Percentiles rank a stretch among this genome's conserved stretches.
Conservation (phyloP, 148 eudicot genomes). For the Fagopyrum esculentum region DNA sequence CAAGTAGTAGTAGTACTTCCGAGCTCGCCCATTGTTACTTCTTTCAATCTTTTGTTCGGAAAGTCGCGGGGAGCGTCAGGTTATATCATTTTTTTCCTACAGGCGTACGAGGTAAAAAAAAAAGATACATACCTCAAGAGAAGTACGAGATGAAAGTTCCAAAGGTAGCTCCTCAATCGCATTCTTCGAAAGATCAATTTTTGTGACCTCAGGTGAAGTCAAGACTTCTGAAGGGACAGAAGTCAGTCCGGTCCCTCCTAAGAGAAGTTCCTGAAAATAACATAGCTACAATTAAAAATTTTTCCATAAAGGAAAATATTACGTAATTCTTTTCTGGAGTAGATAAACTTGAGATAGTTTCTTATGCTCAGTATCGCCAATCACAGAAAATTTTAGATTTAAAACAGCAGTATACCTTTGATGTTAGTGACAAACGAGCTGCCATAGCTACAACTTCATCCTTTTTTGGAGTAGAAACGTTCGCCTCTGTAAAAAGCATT, state of each 20-base stretch:
- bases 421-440: conserved; percentile 64
- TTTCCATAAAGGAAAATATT: not conserved
- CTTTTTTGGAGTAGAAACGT: conserved; percentile 49
- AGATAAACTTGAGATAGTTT: not conserved
- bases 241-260: conserved; percentile 56
- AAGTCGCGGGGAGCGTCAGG: too few relatives aligned
- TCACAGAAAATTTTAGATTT: not conserved
- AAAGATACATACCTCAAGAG: conserved; percentile 58
- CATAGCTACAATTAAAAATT: not conserved
- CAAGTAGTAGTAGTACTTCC: too few relatives aligned
- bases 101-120: not conserved
- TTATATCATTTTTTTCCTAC: not conserved
- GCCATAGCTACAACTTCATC: conserved; percentile 69
- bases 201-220: conserved; percentile 63
- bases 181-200: conserved; percentile 77
- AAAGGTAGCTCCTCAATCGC: conserved; percentile 70
- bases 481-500: conserved; percentile 37
- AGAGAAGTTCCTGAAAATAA: conserved; percentile 68
- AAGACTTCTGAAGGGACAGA: conserved; percentile 68
- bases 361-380: not conserved
- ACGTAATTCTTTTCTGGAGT: not conserved
- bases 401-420: conserved; percentile 50
- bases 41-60: too few relatives aligned
- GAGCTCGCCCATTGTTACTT: too few relatives aligned
- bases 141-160: conserved; percentile 61